Base-by-base conservation (phyloP, 192 early-diverging fungal species). In the Coemansia sp. region DNA sequence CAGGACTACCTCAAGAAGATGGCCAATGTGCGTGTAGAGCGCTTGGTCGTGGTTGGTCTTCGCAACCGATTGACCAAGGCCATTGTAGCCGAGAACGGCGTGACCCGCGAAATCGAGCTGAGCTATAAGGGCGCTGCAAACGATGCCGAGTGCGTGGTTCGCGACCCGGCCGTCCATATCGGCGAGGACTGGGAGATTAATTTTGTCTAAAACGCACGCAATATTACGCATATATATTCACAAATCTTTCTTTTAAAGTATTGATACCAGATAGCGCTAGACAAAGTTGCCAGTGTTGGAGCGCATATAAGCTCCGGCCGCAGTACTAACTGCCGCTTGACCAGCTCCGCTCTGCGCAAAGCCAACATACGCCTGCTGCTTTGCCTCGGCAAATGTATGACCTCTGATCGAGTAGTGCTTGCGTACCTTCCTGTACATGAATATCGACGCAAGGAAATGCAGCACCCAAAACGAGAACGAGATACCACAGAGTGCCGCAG, bases 331-430 rank as follows among this genome's bases (percentile, higher is more conserved):
- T 0, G 75, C 75, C 1, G 68, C 62, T 46, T 78, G 75, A 25
- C 66, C 81, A 18, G 69, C 78, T 44, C 67, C 73, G 76, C 62
- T 82, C 64, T 70, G 80, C 4, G 84, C 84, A 69, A 82, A 81
- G 34, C 75, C 80, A 55, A 62, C 57, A 24, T 83, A 81, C 34
- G 84, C 82, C 55, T 85, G 78, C 45, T 80, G 77, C 76, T 88
- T 90, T 51, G 88, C 86, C 54, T 90, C 84, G 19, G 81, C 69
- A 51, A 87, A 87, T 9, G 88, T 88, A 56, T 90, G 88, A 24
- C 88, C 86, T 24, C 82, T 80, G 43, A 71, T 74, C 42, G 83
- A 80, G 69, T 90, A 90, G 57, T 90, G 88, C 48, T 71, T 70
- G 66, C 85, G 82, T 13, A 85, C 82, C 46, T 76, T 73, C 38